These are phyloP conservation scores for Gamarada debralockiae DNA, from an alignment of 495 filamentous ascomycete genomes.

Conservation along the genomic window DNA sequence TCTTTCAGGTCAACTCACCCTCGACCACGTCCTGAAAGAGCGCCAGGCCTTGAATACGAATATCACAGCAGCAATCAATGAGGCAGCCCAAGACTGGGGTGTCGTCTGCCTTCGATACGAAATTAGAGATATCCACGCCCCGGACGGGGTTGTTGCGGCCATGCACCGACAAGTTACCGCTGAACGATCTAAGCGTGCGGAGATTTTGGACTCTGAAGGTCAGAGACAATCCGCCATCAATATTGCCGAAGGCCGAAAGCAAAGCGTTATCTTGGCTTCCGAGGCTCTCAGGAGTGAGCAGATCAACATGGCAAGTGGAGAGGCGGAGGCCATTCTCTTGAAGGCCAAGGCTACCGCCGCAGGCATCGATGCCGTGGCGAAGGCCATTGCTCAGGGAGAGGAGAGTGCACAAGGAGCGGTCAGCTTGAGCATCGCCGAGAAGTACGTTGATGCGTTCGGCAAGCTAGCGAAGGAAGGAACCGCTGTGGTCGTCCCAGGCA, in stretches of 20 bases:
- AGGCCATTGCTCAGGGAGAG: slow-evolving; percentile 64
- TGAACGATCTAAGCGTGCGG: slow-evolving; percentile 92
- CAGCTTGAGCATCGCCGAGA: slow-evolving; percentile 86
- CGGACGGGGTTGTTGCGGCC: slow-evolving; percentile 84
- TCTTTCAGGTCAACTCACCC: slow-evolving; percentile 60
- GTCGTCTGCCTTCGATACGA: slow-evolving; percentile 95
- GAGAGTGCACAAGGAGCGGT: slow-evolving; percentile 77
- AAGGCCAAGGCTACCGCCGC: slow-evolving; percentile 81
- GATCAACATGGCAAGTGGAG: slow-evolving; percentile 87
- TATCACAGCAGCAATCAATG: slow-evolving; percentile 97
- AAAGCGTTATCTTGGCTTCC: slow-evolving; percentile 89
- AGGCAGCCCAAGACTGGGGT: slow-evolving; percentile 94
- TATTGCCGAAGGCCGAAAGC: slow-evolving; percentile 95
- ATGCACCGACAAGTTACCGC: slow-evolving; percentile 99
- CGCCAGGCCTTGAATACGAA: slow-evolving; percentile 92
- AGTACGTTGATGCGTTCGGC: slow-evolving; percentile 94
- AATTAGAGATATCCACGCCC: slow-evolving; percentile 96
- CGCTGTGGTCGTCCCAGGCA: slow-evolving; percentile 89
- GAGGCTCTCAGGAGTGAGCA: slow-evolving; percentile 88
- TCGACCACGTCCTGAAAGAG: slow-evolving; percentile 97
- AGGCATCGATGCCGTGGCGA: slow-evolving; percentile 82
- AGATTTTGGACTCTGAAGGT: slow-evolving; percentile 94
- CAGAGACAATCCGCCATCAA: slow-evolving; percentile 97
- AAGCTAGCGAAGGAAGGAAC: slow-evolving; percentile 92
- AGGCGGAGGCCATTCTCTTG: slow-evolving; percentile 87